These are phyloP conservation scores for Leccinum arenicola DNA, from an alignment of 768 basidiomycete species.

Conservation along the genomic window DNA sequence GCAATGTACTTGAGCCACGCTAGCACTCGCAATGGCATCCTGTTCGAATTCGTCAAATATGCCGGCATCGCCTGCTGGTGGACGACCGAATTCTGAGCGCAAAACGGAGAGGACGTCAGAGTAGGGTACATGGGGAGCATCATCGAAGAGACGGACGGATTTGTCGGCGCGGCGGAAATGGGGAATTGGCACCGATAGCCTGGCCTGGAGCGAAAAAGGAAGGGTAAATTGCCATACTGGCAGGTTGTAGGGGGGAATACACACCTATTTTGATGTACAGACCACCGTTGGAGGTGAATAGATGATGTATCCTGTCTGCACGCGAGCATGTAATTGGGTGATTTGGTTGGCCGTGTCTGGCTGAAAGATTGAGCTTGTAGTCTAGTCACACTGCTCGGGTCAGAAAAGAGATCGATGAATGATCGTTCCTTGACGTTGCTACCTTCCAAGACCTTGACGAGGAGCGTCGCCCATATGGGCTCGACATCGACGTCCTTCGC, in stretches of 20 bases:
- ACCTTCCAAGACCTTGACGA: conserved; percentile 97
- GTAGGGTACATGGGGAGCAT: conserved; percentile 83
- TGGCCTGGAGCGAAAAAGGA: too few relatives aligned
- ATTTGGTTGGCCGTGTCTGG: too few relatives aligned
- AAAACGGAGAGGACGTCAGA: conserved; percentile 45
- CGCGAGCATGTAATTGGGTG: too few relatives aligned
- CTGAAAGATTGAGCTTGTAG: too few relatives aligned
- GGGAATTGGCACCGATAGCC: conserved; percentile 38
- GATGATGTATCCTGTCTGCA: too few relatives aligned
- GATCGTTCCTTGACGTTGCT: conserved; percentile 91
- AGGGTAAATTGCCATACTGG: too few relatives aligned
- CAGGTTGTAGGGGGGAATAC: neutral
- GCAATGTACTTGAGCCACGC: conserved; percentile 89
- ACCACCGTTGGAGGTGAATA: too few relatives aligned
- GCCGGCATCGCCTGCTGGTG: conserved; percentile 49
- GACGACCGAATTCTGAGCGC: too few relatives aligned
- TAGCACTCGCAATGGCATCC: conserved; percentile 79
- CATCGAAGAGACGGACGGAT: conserved; percentile 82
- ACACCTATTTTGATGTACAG: too few relatives aligned
- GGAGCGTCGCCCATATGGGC: conserved; percentile 95
- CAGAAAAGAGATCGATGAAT: too few relatives aligned
- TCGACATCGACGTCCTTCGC: conserved; percentile 88
- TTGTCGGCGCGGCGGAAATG: conserved; percentile 76
- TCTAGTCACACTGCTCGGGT: too few relatives aligned
- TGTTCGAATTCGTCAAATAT: conserved; percentile 80